Evolutionary conservation across 2,329 filamentous ascomycete genomes (phyloP).

Genomic region (Colletotrichum acutatum): DNA sequence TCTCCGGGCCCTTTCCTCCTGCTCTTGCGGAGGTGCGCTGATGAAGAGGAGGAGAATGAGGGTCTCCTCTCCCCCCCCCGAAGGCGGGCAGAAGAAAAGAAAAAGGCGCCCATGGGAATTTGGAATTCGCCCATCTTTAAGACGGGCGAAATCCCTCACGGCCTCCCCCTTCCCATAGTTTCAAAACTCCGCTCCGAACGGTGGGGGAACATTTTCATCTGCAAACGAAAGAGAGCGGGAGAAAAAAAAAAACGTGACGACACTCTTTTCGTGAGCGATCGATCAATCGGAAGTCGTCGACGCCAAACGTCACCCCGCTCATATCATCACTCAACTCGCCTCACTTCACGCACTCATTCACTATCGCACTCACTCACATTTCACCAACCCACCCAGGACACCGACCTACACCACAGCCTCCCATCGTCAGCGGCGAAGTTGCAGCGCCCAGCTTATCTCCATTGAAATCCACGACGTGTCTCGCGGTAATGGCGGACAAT

Average conservation of each 20-base stretch:
- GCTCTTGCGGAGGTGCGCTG: not conserved
- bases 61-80: not conserved
- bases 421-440: not conserved
- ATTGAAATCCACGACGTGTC: not conserved
- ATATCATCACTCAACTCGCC: not conserved
- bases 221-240: too few relatives aligned
- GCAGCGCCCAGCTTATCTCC: not conserved
- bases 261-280: not conserved
- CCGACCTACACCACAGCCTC: too few relatives aligned
- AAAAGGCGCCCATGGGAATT: conserved; percentile 17
- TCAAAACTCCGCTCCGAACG: not conserved
- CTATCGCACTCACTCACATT: not conserved
- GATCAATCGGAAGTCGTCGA: not conserved
- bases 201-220: too few relatives aligned
- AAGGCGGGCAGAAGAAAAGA: not conserved
- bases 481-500: conserved; percentile 22
- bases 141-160: not conserved
- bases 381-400: not conserved
- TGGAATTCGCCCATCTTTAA: conserved; percentile 27
- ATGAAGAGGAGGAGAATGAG: not conserved
- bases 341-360: too few relatives aligned
- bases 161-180: not conserved
- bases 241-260: not conserved
- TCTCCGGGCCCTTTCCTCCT: not conserved
- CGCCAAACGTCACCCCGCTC: not conserved